These are phyloP conservation scores for Aquilaria agallochum DNA, from an alignment of 441 rosid species.

Conservation along the genomic window DNA sequence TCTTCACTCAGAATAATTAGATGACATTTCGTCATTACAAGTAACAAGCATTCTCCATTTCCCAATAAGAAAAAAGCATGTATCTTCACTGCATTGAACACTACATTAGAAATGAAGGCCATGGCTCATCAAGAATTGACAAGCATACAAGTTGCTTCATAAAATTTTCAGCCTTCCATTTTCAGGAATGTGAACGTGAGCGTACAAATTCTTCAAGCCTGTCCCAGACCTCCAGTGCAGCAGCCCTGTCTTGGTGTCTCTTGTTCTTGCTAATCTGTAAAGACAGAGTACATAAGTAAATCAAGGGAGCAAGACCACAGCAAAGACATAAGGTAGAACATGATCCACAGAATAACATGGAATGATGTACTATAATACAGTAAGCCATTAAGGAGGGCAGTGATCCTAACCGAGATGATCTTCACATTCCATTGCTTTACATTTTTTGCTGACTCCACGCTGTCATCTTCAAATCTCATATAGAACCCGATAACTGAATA, in stretches of 20 bases:
- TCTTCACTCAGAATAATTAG: conserved; percentile 4
- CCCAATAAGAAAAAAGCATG: too few species aligned
- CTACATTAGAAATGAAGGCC: not conserved
- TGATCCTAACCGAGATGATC: conserved; percentile 70
- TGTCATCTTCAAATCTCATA: conserved; percentile 93
- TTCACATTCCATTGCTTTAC: conserved; percentile 98
- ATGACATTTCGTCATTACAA: conserved; percentile 8
- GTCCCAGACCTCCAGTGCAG: conserved; percentile 97
- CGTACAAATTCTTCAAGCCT: conserved; percentile 86
- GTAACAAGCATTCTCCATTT: conserved; percentile 4
- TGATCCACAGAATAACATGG: not conserved
- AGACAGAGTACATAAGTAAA: conserved; percentile 2
- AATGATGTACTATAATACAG: not conserved
- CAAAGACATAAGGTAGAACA: not conserved
- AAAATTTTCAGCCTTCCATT: conserved; percentile 9
- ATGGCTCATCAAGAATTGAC: conserved; percentile 7
- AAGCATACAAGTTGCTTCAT: conserved; percentile 19
- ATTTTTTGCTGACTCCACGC: conserved; percentile 84
- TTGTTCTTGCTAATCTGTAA: conserved; percentile 96
- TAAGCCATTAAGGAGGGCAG: not conserved
- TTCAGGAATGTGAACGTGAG: conserved; percentile 75
- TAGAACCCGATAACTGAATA: conserved; percentile 82
- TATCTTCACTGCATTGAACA: not conserved
- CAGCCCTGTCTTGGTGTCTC: conserved; percentile 93
- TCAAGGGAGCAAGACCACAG: not conserved